Base-by-base conservation (phyloP, 2,329 filamentous ascomycete species). In the Diaporthe sp. region DNA sequence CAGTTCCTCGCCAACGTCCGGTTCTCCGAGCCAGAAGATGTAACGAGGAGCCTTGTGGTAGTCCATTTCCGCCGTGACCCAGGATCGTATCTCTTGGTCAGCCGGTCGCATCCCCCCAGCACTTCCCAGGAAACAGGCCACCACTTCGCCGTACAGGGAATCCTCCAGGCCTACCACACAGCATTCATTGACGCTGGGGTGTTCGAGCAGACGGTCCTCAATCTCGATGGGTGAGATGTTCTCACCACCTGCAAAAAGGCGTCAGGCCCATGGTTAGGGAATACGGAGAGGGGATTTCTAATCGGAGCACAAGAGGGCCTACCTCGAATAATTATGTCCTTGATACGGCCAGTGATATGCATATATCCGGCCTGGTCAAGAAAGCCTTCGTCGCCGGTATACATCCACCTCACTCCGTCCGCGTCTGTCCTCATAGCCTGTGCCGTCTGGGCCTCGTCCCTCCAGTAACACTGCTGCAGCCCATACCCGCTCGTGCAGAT, bases 311-410 rank as follows among this genome's bases (percentile, higher is more conserved):
- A 31, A 46, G 17, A 42, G 6, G 42, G 17, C 61, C n/a, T 49
- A 34, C 61, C 61, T 31, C 61, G 61, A 34, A 65, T 65, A 12
- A 65, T 65, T 22, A 65, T 65, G 5, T 65, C 61, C 42, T 94
- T 94, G 78, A 94, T 92, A 1, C 92, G 85, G 2, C 92, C 91
- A 0, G 91, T 94, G 77, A 94, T 94, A 67, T 87, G 85, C 51
- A 83, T 79, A 65, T 83, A 83, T 9, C 84, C 85, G 12, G 85
- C 83, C 1, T 83, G 79, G 61, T 89, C 85, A 78, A 91, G 87
- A 4, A 87, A 82, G 1, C 86, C 88, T 78, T 90, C 88, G 75
- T 91, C 89, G 22, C 89, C 89, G 0, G 89, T 90, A 72, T 87
- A 85, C 76, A 91, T 81, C 89, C 89, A 91, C 72, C 17, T 15